These are phyloP conservation scores for Fusarium sp. DNA, from an alignment of 2,329 filamentous ascomycete genomes.

Conservation along the genomic window DNA sequence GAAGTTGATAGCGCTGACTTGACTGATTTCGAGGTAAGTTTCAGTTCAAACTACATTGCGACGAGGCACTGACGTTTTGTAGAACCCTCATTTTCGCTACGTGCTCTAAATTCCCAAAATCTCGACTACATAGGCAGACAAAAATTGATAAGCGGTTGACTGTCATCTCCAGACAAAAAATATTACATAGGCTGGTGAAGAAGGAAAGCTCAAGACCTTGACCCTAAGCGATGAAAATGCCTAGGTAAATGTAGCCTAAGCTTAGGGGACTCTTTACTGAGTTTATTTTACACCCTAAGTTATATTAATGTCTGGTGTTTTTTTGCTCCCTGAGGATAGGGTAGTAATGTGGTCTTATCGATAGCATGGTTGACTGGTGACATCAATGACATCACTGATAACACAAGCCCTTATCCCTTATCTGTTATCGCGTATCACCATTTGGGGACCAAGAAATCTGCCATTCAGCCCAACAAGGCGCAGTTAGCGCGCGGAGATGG, in stretches of 20 bases:
- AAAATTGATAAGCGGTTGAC: not conserved
- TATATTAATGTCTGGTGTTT: too few species aligned
- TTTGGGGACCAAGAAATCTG: not conserved
- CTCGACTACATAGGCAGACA: not conserved
- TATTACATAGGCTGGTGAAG: too few species aligned
- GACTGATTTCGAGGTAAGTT: conserved; percentile 38
- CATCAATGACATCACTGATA: not conserved
- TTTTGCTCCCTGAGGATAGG: not conserved
- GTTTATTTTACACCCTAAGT: too few species aligned
- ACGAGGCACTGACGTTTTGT: not conserved
- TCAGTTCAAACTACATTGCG: rapidly evolving
- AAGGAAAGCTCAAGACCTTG: too few species aligned
- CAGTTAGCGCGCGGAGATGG: not conserved
- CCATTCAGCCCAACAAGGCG: conserved; percentile 1
- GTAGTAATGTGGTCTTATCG: not conserved
- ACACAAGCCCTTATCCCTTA: rapidly evolving
- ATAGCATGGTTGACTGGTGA: not conserved
- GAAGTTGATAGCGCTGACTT: conserved; percentile 17
- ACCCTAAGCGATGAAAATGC: too few species aligned
- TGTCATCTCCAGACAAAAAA: too few species aligned
- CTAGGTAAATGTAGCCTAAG: too few species aligned
- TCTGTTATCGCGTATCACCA: not conserved
- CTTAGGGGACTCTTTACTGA: too few species aligned
- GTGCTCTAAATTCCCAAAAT: not conserved
- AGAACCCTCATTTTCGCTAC: conserved; percentile 36